phyloP scores from a whole-genome alignment of 140 eudicot species.

The Stevia rebaudiana region DNA sequence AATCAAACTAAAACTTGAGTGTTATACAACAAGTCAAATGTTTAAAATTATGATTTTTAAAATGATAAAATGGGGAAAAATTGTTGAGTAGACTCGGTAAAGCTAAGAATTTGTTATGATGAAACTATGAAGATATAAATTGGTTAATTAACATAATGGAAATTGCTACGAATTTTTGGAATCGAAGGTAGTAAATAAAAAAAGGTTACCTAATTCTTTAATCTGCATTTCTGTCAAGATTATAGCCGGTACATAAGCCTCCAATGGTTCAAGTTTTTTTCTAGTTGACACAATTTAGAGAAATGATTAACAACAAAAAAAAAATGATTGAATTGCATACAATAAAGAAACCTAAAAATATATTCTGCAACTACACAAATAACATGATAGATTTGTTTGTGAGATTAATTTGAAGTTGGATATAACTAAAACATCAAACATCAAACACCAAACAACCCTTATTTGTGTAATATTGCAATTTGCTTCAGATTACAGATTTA shows the following conservation, averaged over 20 bases:
- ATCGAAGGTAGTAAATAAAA: not conserved
- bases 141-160: not conserved
- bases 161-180: not conserved
- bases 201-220: conserved; percentile 65
- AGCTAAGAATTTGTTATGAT: not conserved
- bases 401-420: not conserved
- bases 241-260: conserved; percentile 83
- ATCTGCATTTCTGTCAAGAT: conserved; percentile 84
- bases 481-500: not conserved
- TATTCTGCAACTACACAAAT: not conserved
- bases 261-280: conserved; percentile 89
- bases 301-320: conserved; percentile 1
- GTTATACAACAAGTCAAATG: not conserved
- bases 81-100: not conserved
- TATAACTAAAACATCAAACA: not conserved
- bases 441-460: not conserved
- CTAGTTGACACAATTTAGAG: conserved; percentile 29
- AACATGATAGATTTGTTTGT: not conserved
- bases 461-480: not conserved
- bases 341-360: not conserved
- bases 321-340: not conserved
- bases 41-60: not conserved
- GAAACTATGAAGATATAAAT: not conserved
- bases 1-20: not conserved
- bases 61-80: not conserved